Conservation (phyloP, 208 protist species). For the Lotmaria passim region DNA sequence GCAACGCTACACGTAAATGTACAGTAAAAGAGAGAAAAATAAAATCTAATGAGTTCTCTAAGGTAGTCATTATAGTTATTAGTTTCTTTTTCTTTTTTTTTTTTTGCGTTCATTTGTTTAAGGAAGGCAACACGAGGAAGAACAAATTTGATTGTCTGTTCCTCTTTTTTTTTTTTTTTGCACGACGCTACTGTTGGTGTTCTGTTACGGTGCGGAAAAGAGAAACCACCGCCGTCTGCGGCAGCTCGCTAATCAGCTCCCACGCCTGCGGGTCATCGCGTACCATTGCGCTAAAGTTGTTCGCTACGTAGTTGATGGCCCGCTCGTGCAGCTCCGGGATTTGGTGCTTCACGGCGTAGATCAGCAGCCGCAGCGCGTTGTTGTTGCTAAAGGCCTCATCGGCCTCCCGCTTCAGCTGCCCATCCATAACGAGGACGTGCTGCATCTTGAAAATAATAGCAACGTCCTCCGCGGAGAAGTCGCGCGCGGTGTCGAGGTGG, state of each 20-base stretch:
- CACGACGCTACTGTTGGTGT: conserved; percentile 32
- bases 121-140: no score
- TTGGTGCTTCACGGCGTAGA: conserved; percentile 86
- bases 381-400: conserved; percentile 74
- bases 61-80: no score
- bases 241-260: conserved; percentile 84
- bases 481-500: conserved; percentile 65
- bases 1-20: neutral
- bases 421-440: conserved; percentile 78
- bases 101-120: no score
- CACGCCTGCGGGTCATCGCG: conserved; percentile 84
- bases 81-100: no score
- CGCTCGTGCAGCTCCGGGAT: conserved; percentile 82
- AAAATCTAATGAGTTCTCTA: neutral
- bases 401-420: conserved; percentile 82
- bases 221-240: conserved; percentile 73
- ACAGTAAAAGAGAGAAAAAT: conserved; percentile 27
- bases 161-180: no score
- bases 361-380: conserved; percentile 81
- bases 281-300: conserved; percentile 66
- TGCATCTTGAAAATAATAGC: conserved; percentile 89
- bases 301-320: conserved; percentile 68
- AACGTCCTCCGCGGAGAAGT: conserved; percentile 86
- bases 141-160: no score
- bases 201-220: conserved; percentile 85